Percentiles rank a stretch among this genome's conserved stretches.
Conservation (phyloP, 768 basidiomycete genomes). For the Termitomyces sp. region DNA sequence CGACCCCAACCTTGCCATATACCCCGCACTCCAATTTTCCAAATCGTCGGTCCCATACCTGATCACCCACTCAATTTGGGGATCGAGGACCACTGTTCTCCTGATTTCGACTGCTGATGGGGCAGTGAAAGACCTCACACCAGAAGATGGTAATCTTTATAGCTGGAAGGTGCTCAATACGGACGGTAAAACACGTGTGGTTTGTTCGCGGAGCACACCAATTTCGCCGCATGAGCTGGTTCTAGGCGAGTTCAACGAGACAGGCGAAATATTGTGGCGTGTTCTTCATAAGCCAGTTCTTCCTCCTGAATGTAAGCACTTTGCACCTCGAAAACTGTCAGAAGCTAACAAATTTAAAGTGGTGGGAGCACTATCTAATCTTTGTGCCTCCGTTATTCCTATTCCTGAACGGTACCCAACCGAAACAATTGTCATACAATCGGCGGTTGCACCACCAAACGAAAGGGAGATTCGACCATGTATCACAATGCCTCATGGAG, state of each 20-base stretch:
- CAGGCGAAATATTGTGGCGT: constrained; percentile 26
- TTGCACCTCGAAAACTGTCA: not conserved
- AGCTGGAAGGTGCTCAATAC: constrained; percentile 56
- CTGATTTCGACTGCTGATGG: constrained; percentile 40
- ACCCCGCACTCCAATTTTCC: constrained; percentile 32
- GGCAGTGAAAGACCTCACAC: constrained; percentile 39
- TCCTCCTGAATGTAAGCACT: constrained; percentile 34
- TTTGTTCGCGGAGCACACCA: constrained; percentile 50
- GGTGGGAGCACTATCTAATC: constrained; percentile 30
- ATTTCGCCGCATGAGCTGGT: constrained; percentile 45
- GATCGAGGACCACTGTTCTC: constrained; percentile 49
- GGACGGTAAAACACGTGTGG: constrained; percentile 35
- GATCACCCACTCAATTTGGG: constrained; percentile 49
- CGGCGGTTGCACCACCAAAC: constrained; percentile 13
- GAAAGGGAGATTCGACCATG: constrained; percentile 33
- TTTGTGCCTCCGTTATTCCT: constrained; percentile 41
- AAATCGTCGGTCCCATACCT: constrained; percentile 22
- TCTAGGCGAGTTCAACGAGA: constrained; percentile 34
- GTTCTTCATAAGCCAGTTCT: constrained; percentile 42
- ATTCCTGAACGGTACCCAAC: constrained; percentile 47
- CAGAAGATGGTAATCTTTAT: constrained; percentile 28
- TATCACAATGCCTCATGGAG: constrained; percentile 57
- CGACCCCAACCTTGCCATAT: constrained; percentile 38
- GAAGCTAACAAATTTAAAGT: constrained; percentile 31
- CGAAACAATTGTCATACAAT: constrained; percentile 52